Percentiles rank a stretch among this genome's conserved stretches.
These are phyloP conservation scores for Rhizopus delemar DNA, from an alignment of 371 early-diverging fungal species.

Conservation along the genomic window DNA sequence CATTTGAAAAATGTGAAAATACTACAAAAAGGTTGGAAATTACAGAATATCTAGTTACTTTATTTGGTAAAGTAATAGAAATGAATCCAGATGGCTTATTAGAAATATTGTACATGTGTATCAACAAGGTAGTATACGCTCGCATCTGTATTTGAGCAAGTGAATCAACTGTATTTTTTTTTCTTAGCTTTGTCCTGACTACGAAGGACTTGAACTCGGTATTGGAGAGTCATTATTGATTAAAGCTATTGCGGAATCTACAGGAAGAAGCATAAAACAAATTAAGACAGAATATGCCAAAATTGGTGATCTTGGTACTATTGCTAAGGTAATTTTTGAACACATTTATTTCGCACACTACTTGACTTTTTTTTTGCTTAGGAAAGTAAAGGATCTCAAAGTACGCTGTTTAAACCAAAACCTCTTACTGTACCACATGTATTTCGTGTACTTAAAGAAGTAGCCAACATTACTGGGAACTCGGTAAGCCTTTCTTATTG, in stretches of 20 bases:
- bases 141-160: too few relatives aligned
- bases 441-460: conserved; percentile 85
- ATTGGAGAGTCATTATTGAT: conserved; percentile 93
- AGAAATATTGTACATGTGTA: conserved; percentile 85
- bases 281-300: conserved; percentile 80
- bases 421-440: conserved; percentile 81
- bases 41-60: conserved; percentile 73
- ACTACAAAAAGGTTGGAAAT: conserved; percentile 78
- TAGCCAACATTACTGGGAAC: conserved; percentile 82
- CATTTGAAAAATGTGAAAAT: conserved; percentile 83
- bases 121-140: conserved; percentile 71
- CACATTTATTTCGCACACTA: not conserved
- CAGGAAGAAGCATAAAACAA: conserved; percentile 72
- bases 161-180: not conserved
- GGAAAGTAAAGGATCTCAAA: conserved; percentile 76
- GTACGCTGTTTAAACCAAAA: conserved; percentile 77
- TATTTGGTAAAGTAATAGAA: conserved; percentile 76
- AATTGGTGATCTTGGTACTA: conserved; percentile 91
- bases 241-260: conserved; percentile 92
- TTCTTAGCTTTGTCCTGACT: conserved; percentile 84
- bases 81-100: conserved; percentile 71
- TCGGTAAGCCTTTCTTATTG: conserved; percentile 46
- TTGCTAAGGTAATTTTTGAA: conserved; percentile 69
- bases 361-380: conserved; percentile 15
- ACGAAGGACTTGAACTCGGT: conserved; percentile 95